Percentiles rank a stretch among this genome's conserved stretches.
Evolutionary conservation across 352 stramenopile species (phyloP).

Genomic region (Globisporangium spinosum): DNA sequence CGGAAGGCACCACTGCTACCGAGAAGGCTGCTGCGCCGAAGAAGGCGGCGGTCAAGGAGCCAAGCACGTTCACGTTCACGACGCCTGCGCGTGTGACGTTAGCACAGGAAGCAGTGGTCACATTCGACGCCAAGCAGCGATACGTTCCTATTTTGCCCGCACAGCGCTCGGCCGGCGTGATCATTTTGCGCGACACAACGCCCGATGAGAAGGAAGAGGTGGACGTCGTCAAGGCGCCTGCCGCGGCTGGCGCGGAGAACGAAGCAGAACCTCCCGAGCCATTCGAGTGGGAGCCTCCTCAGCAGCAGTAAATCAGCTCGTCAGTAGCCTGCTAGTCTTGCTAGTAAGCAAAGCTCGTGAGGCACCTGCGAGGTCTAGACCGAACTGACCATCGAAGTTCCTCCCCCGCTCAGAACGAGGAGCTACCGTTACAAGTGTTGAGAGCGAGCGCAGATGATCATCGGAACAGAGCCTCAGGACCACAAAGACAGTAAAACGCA

Average conservation of each 20-base stretch:
- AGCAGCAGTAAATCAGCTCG: slow-evolving; percentile 16
- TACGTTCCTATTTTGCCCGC: slow-evolving; percentile 85
- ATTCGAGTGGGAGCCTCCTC: slow-evolving; percentile 94
- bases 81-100: slow-evolving; percentile 94
- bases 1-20: slow-evolving; percentile 30
- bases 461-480: background rate
- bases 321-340: background rate
- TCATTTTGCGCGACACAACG: slow-evolving; percentile 94
- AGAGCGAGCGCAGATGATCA: background rate
- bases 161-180: slow-evolving; percentile 86
- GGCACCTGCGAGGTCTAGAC: background rate
- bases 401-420: background rate
- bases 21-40: slow-evolving; percentile 44
- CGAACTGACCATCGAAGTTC: background rate
- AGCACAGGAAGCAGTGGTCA: slow-evolving; percentile 88
- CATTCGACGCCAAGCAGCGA: slow-evolving; percentile 90
- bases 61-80: slow-evolving; percentile 89
- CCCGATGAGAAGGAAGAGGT: slow-evolving; percentile 93
- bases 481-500: background rate
- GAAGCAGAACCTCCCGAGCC: slow-evolving; percentile 93
- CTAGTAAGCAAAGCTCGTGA: background rate
- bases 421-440: background rate
- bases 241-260: slow-evolving; percentile 88
- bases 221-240: slow-evolving; percentile 90
- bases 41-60: slow-evolving; percentile 85